These are phyloP conservation scores for Sequoia sempervirens DNA, from an alignment of 75 land plant species.

Conservation along the genomic window DNA sequence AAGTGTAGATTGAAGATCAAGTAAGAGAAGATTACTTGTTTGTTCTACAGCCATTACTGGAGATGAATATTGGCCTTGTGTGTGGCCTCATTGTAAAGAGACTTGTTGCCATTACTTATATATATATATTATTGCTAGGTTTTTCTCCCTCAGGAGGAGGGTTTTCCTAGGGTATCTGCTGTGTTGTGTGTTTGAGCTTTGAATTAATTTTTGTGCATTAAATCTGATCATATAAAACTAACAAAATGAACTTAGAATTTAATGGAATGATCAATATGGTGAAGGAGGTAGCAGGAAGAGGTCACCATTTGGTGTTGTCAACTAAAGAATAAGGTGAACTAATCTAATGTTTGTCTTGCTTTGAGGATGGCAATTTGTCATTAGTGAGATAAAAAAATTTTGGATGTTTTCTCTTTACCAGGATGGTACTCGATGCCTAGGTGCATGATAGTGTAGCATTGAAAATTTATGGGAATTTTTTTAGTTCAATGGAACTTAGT, in stretches of 20 bases:
- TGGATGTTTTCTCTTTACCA: not conserved
- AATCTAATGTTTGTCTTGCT: not conserved
- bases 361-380: not conserved
- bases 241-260: conserved; percentile 82
- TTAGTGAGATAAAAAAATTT: not conserved
- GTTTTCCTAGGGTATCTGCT: too few relatives aligned
- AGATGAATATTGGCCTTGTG: too few relatives aligned
- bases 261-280: conserved; percentile 98
- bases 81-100: too few relatives aligned
- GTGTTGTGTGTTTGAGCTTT: too few relatives aligned
- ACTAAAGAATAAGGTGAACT: conserved; percentile 18
- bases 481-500: not conserved
- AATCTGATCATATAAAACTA: too few relatives aligned
- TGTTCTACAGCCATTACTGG: too few relatives aligned
- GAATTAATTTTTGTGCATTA: too few relatives aligned
- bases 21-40: too few relatives aligned
- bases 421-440: not conserved
- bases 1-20: too few relatives aligned
- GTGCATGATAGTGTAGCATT: not conserved
- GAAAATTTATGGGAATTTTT: not conserved
- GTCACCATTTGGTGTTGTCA: conserved; percentile 71
- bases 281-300: conserved; percentile 88
- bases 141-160: too few relatives aligned
- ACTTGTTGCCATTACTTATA: too few relatives aligned
- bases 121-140: too few relatives aligned